phyloP scores from a whole-genome alignment of 1,139 yeast genomes.

The Candida frijolesensis region DNA sequence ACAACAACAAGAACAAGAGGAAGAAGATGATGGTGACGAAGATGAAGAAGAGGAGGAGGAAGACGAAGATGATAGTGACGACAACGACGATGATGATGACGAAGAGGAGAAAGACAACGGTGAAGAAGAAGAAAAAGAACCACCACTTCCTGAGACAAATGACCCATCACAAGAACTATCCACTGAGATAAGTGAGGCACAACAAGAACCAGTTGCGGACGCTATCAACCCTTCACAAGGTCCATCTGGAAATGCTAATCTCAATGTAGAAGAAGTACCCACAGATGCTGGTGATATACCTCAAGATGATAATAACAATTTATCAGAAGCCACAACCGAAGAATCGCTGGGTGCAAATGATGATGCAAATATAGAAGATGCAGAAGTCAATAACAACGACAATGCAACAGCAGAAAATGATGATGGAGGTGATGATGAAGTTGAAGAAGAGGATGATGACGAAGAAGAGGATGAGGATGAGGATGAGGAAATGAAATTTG shows the following conservation, averaged over 20 bases:
- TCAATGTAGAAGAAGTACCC: conserved; percentile 7
- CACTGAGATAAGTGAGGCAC: background rate
- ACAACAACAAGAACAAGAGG: conserved; percentile 13
- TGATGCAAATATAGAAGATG: background rate
- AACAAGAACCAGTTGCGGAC: background rate
- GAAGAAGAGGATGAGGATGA: conserved; percentile 30
- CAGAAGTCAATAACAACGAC: background rate
- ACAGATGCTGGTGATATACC: conserved; percentile 3
- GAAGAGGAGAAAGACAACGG: conserved; percentile 12
- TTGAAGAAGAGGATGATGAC: conserved; percentile 20
- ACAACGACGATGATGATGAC: conserved; percentile 16
- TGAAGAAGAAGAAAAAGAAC: conserved; percentile 8
- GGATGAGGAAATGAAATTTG: conserved; percentile 25
- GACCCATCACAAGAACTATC: conserved; percentile 4
- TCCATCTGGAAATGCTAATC: background rate
- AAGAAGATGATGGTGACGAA: conserved; percentile 7
- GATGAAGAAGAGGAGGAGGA: conserved; percentile 7
- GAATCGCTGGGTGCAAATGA: conserved; percentile 9
- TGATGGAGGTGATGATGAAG: conserved; percentile 13
- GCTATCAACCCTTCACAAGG: conserved; percentile 3
- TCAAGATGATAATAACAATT: conserved; percentile 6
- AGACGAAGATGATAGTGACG: conserved; percentile 14
- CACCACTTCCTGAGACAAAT: conserved; percentile 7
- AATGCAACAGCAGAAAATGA: background rate
- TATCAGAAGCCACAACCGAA: conserved; percentile 2